Conservation (phyloP, 192 early-diverging fungal genomes). For the Podila minutissima region DNA sequence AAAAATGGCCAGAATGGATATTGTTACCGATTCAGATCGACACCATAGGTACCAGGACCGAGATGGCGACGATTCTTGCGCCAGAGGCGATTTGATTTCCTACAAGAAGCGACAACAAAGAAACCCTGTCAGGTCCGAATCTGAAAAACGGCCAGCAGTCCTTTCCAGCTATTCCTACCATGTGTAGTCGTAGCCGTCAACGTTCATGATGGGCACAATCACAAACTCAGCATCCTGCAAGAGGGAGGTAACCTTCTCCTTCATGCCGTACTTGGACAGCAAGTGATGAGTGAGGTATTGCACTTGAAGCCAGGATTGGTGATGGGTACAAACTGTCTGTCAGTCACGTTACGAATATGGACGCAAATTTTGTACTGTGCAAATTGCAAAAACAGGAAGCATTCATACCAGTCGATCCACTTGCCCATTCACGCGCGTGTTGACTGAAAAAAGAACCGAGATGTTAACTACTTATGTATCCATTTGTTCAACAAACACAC, state of each 20-base stretch:
- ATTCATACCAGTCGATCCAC: conserved; percentile 40
- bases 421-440: conserved; percentile 71
- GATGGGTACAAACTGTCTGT: too few species aligned
- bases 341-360: background rate
- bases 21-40: conserved; percentile 62
- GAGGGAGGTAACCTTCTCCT: conserved; percentile 38
- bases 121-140: background rate
- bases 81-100: conserved; percentile 58
- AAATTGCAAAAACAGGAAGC: background rate
- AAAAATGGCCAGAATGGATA: too few species aligned
- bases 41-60: conserved; percentile 32
- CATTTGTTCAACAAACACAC: too few species aligned
- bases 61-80: conserved; percentile 63
- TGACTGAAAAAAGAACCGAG: conserved; percentile 11
- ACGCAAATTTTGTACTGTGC: too few species aligned
- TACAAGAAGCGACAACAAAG: background rate
- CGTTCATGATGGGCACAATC: conserved; percentile 66
- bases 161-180: conserved; percentile 20
- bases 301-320: conserved; percentile 15
- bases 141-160: background rate
- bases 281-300: conserved; percentile 62
- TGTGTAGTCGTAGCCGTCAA: conserved; percentile 67
- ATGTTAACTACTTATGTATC: too few species aligned
- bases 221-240: conserved; percentile 60
- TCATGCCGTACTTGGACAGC: conserved; percentile 46